Base-by-base conservation (phyloP, 1,284 basidiomycete species). In the Papiliotrema flavescens region DNA sequence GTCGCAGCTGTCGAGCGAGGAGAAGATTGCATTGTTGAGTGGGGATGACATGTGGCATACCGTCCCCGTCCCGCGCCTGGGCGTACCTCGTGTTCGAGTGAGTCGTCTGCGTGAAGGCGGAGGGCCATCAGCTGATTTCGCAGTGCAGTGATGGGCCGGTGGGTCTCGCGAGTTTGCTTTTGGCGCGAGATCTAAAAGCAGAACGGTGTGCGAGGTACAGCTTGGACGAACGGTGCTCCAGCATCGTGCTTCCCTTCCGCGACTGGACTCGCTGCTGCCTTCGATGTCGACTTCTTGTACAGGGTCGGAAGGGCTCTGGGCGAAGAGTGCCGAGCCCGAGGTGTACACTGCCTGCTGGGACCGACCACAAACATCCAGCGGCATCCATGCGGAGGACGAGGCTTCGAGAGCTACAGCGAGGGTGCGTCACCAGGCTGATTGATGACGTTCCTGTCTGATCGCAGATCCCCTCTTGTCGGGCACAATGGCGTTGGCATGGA, bases 361-460 rank as follows among this genome's bases (percentile, higher is more conserved):
- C 88, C 88, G 0, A 90, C 88, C 0, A 85, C 84, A 67, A 90
- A 90, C 69, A 88, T 88, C 47, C 87, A 89, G 70, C 80, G 88
- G 22, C 84, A 79, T 59, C 88, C 88, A 3, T 80, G 86, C 11
- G 87, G 87, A 22, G 88, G 88, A 47, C 78, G 87, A 55, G 86
- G 69, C 1, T 73, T 73, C 55, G 71, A 67, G 54, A 60, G 50
- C 50, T 69, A 59, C 53, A 56, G 55, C 49, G 60, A 65, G 35
- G 56, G 56, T 61, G 35, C 51, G 53, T 43, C 3, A n/a, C 7
- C 23, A 23, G 19, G 26, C 9, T 24, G 17, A 2, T 1, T 39
- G 13, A 6, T 5, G 28, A 32, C 11, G 28, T 32, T 6, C 19
- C 15, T 34, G 17, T 19, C 15, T 34, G 17, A 37, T 11, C 7